These are phyloP conservation scores for Candida albicans DNA, from an alignment of 1,139 yeast species.

Conservation along the genomic window DNA sequence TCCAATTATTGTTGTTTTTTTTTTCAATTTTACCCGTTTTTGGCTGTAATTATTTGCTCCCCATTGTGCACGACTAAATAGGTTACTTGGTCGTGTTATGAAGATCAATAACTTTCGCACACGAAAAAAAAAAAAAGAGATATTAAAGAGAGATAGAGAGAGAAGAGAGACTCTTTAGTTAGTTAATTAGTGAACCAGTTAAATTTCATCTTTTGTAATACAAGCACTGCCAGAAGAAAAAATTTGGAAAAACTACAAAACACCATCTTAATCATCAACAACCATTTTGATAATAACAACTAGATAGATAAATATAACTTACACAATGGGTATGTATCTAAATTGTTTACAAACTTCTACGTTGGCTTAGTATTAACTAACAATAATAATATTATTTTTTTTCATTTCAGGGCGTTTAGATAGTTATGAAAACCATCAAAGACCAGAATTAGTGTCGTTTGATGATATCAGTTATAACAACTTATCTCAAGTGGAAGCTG, in stretches of 20 bases:
- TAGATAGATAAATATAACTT: background rate
- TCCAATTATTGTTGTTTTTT: background rate
- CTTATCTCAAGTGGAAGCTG: constrained; percentile 61
- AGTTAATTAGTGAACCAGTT: constrained; percentile 21
- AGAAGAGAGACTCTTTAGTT: too few relatives aligned
- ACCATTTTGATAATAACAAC: too few relatives aligned
- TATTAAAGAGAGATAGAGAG: background rate
- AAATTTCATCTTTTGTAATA: constrained; percentile 16
- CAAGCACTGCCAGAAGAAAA: background rate
- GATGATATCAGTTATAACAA: constrained; percentile 80
- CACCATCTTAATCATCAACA: background rate
- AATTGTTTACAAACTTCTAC: background rate
- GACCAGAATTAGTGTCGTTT: constrained; percentile 78
- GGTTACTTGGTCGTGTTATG: background rate
- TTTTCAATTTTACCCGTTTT: background rate
- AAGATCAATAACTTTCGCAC: too few relatives aligned
- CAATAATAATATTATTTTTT: too few relatives aligned
- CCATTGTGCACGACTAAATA: too few relatives aligned
- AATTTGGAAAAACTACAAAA: background rate
- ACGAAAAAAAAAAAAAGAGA: background rate
- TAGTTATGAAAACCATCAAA: constrained; percentile 51
- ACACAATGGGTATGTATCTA: constrained; percentile 21
- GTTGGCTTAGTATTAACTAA: constrained; percentile 7
- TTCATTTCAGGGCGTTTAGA: constrained; percentile 20
- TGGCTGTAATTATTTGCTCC: background rate